Conservation (phyloP, 371 early-diverging fungal genomes). For the Smittium mucronatum region DNA sequence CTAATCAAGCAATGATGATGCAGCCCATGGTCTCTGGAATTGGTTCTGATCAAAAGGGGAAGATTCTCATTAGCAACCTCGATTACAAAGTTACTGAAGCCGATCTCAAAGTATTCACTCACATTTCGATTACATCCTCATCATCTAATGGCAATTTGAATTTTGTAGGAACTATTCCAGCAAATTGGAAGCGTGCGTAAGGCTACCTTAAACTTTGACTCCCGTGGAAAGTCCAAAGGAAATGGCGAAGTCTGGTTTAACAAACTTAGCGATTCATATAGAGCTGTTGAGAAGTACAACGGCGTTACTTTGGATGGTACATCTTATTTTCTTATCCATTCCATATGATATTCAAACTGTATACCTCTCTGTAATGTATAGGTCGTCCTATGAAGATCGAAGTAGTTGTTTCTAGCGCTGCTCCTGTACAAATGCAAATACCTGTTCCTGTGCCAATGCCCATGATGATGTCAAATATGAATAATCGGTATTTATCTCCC, state of each 20-base stretch:
- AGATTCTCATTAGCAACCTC: slow-evolving; percentile 61
- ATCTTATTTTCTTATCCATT: neutral
- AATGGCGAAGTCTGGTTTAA: slow-evolving; percentile 51
- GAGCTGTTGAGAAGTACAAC: slow-evolving; percentile 51
- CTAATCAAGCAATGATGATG: slow-evolving; percentile 29
- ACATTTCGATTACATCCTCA: too few relatives aligned
- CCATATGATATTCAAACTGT: neutral
- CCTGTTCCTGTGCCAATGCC: slow-evolving; percentile 17
- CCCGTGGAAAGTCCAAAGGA: slow-evolving; percentile 54
- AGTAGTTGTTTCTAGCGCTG: slow-evolving; percentile 27
- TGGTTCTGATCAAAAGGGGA: slow-evolving; percentile 27
- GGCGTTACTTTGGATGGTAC: slow-evolving; percentile 51
- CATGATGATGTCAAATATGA: slow-evolving; percentile 15
- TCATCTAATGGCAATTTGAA: too few relatives aligned
- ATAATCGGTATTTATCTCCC: neutral
- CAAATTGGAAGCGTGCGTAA: slow-evolving; percentile 48
- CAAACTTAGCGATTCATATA: slow-evolving; percentile 39
- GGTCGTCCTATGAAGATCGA: slow-evolving; percentile 58
- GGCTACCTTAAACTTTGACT: slow-evolving; percentile 54
- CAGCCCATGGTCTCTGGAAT: slow-evolving; percentile 21
- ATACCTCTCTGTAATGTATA: slow-evolving; percentile 16
- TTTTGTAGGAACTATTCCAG: slow-evolving; percentile 26
- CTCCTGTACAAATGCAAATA: slow-evolving; percentile 13
- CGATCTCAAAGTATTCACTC: slow-evolving; percentile 44
- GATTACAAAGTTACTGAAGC: slow-evolving; percentile 51